Conservation (phyloP, 192 early-diverging fungal species). For the Coemansia sp. region DNA sequence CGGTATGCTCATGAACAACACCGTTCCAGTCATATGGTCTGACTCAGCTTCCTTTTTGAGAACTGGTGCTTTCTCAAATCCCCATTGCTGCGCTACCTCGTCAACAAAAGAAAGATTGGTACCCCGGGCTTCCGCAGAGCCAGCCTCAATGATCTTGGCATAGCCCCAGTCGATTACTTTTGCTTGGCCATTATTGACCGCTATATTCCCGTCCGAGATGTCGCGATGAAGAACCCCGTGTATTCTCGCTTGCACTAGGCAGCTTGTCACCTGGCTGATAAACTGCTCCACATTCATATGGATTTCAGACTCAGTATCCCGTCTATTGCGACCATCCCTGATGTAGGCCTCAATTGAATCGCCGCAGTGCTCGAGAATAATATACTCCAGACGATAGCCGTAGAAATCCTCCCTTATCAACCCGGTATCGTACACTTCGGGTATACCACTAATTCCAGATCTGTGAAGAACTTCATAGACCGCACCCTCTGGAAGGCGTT, state of each 20-base stretch:
- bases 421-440: conserved; percentile 1
- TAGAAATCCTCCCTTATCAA: neutral
- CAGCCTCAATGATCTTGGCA: neutral
- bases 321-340: neutral
- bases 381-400: conserved; percentile 13
- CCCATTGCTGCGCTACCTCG: no score
- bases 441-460: neutral
- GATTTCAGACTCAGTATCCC: neutral
- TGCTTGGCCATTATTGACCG: neutral
- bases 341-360: neutral
- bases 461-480: conserved; percentile 7
- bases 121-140: neutral
- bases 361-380: conserved; percentile 6
- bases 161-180: conserved; percentile 19
- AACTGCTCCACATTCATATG: neutral
- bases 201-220: conserved; percentile 18
- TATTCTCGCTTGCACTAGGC: neutral
- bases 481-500: conserved; percentile 2
- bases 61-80: no score
- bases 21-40: neutral
- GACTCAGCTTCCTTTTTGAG: no score
- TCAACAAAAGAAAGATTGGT: no score
- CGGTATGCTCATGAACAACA: neutral
- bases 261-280: neutral
- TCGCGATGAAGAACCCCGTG: conserved; percentile 2